Evolutionary conservation across 495 filamentous ascomycete species (phyloP).

Genomic region (Penicillium chermesinum): DNA sequence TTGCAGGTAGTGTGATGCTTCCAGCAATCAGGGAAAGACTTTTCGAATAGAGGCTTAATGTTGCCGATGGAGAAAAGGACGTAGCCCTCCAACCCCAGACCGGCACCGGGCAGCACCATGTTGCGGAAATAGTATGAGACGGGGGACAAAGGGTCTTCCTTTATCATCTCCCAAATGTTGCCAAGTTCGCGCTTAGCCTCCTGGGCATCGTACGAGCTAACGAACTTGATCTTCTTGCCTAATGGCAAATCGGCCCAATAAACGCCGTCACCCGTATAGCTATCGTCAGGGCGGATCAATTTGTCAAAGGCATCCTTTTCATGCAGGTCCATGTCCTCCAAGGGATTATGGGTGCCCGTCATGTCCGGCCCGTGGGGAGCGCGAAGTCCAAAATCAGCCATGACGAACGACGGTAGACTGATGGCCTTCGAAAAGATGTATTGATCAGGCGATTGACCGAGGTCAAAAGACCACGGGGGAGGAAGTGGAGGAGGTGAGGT

Average conservation of each 20-base stretch:
- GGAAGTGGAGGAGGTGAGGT: constrained; percentile 1
- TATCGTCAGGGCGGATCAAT: constrained; percentile 76
- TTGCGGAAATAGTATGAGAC: constrained; percentile 79
- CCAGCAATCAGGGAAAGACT: constrained; percentile 72
- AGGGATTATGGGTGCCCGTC: constrained; percentile 45
- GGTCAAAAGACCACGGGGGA: neutral
- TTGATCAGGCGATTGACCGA: neutral
- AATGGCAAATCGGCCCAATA: constrained; percentile 87
- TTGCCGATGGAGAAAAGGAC: constrained; percentile 94
- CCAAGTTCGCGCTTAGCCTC: constrained; percentile 62
- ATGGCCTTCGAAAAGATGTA: neutral
- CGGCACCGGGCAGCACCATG: constrained; percentile 82
- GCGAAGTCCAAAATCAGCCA: constrained; percentile 50
- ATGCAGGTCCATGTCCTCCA: constrained; percentile 52
- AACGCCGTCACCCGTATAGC: constrained; percentile 67
- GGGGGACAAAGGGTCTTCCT: constrained; percentile 72
- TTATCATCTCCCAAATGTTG: constrained; percentile 69
- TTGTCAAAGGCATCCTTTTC: constrained; percentile 69
- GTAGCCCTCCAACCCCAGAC: constrained; percentile 83
- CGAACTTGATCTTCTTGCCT: constrained; percentile 61
- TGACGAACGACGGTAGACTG: no score
- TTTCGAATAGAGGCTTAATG: constrained; percentile 67
- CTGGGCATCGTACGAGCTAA: constrained; percentile 57
- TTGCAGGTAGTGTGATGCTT: constrained; percentile 56
- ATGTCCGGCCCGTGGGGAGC: constrained; percentile 54